Evolutionary conservation across 116 monocot genomes (phyloP), one percentile per base, ranked within the genome.

Genomic region (Zostera marina): DNA sequence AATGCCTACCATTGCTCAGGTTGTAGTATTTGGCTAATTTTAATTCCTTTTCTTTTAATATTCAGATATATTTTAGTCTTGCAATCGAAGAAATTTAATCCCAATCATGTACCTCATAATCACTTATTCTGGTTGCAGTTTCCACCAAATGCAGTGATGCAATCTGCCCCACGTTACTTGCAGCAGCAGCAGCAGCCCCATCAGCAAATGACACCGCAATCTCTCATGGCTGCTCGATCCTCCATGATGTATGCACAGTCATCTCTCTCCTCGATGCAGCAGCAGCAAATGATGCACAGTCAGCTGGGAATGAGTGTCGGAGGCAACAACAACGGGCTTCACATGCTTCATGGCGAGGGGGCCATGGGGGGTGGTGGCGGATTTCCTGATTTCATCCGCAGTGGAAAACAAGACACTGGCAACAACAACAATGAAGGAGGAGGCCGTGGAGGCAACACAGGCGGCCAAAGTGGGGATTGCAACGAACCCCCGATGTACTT

Each of bases 181-280:
- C 79, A 68, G 42, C 73, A 70, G 20, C 86, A 81, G 64, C 79
- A 79, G 10, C 15, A 69, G 47, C 76, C 7, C 79, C 76, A 59
- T 13, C 49, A 51, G 9, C 79, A 70, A 55, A 64, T 82, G 70
- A 77, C 72, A 7, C 74, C 82, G 0, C 82, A 74, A 19, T 72
- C 82, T 5, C 70, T 88, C 11, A 67, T 88, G 70, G 76, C 77
- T 4, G 74, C 82, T 25, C 76, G 88, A 42, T 75, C 82, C 17
- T 66, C 88, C 0, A 82, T 88, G 79, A 56, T 77, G 2, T 82
- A 82, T 25, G 39, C 82, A 12, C 88, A 88, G 60, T 79, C 88
- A 11, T 79, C 88, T 14, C 67, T 88, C 70, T 72, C 82, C 9
- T 59, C 73, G 5, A 55, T 81, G 58, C 71, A 71, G 42, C 69